Evolutionary conservation across 2,329 filamentous ascomycete species (phyloP).

Genomic region (Sporothrix brasiliensis): DNA sequence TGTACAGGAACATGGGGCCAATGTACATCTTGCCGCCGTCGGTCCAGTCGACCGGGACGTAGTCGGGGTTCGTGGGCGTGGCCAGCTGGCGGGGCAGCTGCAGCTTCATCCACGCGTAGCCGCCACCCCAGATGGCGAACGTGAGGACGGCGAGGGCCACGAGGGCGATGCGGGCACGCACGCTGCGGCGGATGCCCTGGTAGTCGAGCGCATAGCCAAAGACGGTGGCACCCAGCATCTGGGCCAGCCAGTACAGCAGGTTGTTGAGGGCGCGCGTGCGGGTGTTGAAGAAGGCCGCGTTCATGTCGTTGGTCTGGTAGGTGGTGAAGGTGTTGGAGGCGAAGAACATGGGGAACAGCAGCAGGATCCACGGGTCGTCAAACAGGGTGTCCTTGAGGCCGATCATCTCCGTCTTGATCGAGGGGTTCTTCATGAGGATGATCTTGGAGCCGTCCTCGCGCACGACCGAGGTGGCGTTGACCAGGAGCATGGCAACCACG

Average conservation of each 20-base stretch:
- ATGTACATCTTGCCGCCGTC: conserved; percentile 61
- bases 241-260: conserved; percentile 75
- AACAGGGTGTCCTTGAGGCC: conserved; percentile 75
- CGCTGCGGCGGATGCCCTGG: conserved; percentile 60
- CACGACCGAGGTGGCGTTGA: conserved; percentile 71
- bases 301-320: conserved; percentile 72
- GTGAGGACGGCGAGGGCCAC: conserved; percentile 67
- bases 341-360: conserved; percentile 81
- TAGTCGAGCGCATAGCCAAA: conserved; percentile 74
- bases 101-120: conserved; percentile 72
- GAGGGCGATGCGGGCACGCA: conserved; percentile 68
- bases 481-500: conserved; percentile 67
- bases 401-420: conserved; percentile 76
- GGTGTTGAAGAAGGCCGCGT: conserved; percentile 69
- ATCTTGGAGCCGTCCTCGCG: conserved; percentile 77
- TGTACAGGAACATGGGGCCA: conserved; percentile 84
- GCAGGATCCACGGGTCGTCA: conserved; percentile 70
- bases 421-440: conserved; percentile 88
- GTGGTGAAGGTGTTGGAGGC: conserved; percentile 82
- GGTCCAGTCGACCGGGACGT: conserved; percentile 62
- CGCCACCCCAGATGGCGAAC: conserved; percentile 79
- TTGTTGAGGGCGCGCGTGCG: conserved; percentile 75
- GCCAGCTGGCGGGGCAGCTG: conserved; percentile 56
- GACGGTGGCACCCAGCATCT: conserved; percentile 74
- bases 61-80: conserved; percentile 35